Conservation (phyloP, 2,329 filamentous ascomycete species). For the Emergomyces orientalis region DNA sequence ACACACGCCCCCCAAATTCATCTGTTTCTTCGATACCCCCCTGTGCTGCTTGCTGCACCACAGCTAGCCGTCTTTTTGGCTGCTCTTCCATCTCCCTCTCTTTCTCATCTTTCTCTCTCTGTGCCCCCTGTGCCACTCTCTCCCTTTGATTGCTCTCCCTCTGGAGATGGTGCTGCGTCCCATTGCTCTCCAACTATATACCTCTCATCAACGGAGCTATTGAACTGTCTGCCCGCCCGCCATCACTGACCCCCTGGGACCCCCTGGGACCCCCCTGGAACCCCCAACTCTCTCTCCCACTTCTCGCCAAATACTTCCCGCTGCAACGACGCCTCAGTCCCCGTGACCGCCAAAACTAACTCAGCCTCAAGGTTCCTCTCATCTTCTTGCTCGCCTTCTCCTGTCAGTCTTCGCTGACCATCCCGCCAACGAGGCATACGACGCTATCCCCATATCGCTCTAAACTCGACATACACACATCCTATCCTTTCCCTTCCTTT, state of each 20-base stretch:
- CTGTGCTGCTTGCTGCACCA: background rate
- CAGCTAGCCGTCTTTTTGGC: background rate
- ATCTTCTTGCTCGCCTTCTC: background rate
- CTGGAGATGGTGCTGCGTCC: slow-evolving; percentile 5
- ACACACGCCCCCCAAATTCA: background rate
- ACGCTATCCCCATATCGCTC: background rate
- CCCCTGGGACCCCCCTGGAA: too few relatives aligned
- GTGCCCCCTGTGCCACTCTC: background rate
- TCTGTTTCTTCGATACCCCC: background rate
- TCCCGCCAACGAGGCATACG: background rate
- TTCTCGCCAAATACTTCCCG: background rate
- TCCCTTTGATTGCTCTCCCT: background rate
- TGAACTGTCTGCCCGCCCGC: background rate
- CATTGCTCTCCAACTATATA: slow-evolving; percentile 3
- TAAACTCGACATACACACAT: background rate
- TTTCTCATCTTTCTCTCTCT: background rate
- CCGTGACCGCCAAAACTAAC: background rate
- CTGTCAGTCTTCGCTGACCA: background rate
- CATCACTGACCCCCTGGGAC: background rate
- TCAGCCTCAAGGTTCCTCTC: background rate
- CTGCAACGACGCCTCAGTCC: background rate
- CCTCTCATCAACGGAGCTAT: slow-evolving; percentile 4
- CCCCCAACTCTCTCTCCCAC: background rate
- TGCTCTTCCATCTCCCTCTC: background rate
- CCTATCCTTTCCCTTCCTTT: background rate